Evolutionary conservation across 257 asterid genomes (phyloP).

Genomic region (Solanum habrochaites): DNA sequence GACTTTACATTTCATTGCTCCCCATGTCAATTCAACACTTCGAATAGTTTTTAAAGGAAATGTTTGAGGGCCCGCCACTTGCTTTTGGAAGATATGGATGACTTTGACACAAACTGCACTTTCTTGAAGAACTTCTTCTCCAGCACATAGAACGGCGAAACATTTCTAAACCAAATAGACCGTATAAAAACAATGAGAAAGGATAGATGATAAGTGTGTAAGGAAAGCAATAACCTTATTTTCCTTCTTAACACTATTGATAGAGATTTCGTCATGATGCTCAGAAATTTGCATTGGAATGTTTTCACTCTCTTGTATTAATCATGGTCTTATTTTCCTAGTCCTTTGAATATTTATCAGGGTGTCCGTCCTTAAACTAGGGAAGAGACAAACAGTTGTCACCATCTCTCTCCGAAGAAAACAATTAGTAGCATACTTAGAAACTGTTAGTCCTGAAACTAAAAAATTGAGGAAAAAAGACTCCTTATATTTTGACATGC

Average conservation of each 20-base stretch:
- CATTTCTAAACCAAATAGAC: slow-evolving; percentile 14
- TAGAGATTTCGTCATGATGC: neutral
- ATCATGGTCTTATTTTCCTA: slow-evolving; percentile 30
- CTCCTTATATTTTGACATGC: too few relatives aligned
- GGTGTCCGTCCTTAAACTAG: too few relatives aligned
- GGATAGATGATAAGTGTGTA: too few relatives aligned
- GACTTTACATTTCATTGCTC: neutral
- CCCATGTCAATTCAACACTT: slow-evolving; percentile 1
- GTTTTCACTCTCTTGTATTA: slow-evolving; percentile 37
- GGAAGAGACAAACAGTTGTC: too few relatives aligned
- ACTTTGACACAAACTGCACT: slow-evolving; percentile 1
- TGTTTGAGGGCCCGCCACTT: neutral
- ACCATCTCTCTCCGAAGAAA: too few relatives aligned
- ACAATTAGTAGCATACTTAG: too few relatives aligned
- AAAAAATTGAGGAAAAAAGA: too few relatives aligned
- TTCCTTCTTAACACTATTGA: slow-evolving; percentile 38
- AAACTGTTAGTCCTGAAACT: too few relatives aligned
- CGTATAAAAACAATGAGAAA: neutral
- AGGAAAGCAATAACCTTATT: slow-evolving; percentile 29
- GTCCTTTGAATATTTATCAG: too few relatives aligned
- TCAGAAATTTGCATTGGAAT: slow-evolving; percentile 38
- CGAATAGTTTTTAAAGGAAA: neutral
- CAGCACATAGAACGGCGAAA: slow-evolving; percentile 1
- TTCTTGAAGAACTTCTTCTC: slow-evolving; percentile 3
- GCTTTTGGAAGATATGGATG: neutral